Base-by-base conservation (phyloP, 495 filamentous ascomycete genomes). In the Aspergillus egyptiacus region DNA sequence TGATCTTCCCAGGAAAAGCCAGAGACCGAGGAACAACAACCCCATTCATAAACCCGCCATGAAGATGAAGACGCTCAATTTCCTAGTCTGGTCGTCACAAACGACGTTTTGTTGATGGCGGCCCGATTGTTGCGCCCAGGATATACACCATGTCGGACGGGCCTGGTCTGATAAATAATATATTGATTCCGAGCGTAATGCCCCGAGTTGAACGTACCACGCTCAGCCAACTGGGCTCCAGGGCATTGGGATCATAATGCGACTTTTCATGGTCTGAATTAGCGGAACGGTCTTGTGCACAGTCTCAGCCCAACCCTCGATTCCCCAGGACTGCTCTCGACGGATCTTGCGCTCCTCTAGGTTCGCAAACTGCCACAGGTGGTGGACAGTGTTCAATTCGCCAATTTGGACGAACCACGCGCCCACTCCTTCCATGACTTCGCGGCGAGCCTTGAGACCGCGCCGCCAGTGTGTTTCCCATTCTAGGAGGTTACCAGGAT, bases 341-440 rank as follows among this genome's bases (percentile, higher is more conserved):
- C 89, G 77, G 22, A 91, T 78, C 70, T 94, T 93, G 47, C 93
- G 78, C 68, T 97, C 93, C 67, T 96, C 89, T 50, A 98, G 65
- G 67, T 97, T 84, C 36, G 91, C 91, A 75, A 96, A 98, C 61
- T 98, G 93, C 93, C 93, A 98, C 20, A 98, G 77, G 61, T 97
- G 91, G 69, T 98, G 94, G 17, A 98, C 93, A 0, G 88, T 96
- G 72, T 98, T 98, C 36, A 98, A 74, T 38, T 96, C 93, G 38
- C 93, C 93, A 55, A 98, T 91, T 73, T 98, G 93, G 24, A 95
- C 91, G 54, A 98, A 98, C 93, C 93, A 98, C 1, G 93, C 93
- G 9, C 93, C 93, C 1, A 98, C 94, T 11, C 93, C 93, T 62
- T 97, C 93, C 94, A 97, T 97, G 17, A 97, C 91, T 60, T 97